Base-by-base conservation (phyloP, 768 basidiomycete species). In the Cystobasidium tubakii region DNA sequence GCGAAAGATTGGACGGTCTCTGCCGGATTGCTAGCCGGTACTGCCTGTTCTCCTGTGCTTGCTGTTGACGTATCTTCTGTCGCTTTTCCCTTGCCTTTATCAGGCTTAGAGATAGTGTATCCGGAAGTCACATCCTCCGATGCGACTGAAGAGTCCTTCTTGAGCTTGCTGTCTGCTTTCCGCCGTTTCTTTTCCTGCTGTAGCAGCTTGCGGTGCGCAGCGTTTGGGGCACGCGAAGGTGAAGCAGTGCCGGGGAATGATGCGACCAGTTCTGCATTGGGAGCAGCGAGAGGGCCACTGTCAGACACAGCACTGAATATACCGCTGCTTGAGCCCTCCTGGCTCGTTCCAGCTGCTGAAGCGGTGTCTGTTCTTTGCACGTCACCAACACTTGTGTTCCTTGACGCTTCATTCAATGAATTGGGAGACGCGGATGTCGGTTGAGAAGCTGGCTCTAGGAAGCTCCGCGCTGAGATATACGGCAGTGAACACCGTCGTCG, bases 171-270 rank as follows among this genome's bases (percentile, higher is more conserved):
- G 21, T 69, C 42, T 10, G 12, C 44, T n/a, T 36, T 34, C 19
- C 50, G 46, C 66, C 39, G 63, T 33, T 39, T 65, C 39, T 27
- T 27, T 23, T 65, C 63, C 39, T 36, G 34, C 34, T 65, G 36
- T 39, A 65, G 23, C 10, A 65, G 63, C 63, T 42, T 65, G 34
- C 63, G 63, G 23, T 65, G 63, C 29, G 63, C 63, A 15, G 63
- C 36, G 39, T 65, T 65, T 25, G 57, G 57, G 39, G 25, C 36
- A 12, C 36, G 25, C 39, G 63, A 12, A 65, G 63, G 25, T 23
- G 36, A 31, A 21, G 63, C 25, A 27, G 63, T 34, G 29, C 27
- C 23, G 10, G 63, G 10, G 57, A 27, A 34, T 29, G 57, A 34
- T 6, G 57, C 29, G n/a, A 50, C 46, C 57, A 29, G 57, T 23